A percentile compares a stretch with the other conserved stretches of the same genome.
phyloP scores from a whole-genome alignment of 2,329 filamentous ascomycete species.

The Ophiocordyceps robertsii region DNA sequence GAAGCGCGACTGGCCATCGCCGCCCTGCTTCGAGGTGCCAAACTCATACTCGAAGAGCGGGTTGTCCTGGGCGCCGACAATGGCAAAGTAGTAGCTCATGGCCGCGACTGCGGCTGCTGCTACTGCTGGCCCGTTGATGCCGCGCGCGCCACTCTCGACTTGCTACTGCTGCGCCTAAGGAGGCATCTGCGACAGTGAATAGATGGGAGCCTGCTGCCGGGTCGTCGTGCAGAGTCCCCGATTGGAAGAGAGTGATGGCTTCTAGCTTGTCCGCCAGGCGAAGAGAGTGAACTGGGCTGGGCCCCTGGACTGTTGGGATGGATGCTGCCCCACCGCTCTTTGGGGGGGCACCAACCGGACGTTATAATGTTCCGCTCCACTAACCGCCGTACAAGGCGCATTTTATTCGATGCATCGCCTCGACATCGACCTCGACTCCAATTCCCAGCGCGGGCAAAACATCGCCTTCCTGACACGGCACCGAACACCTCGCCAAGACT shows the following conservation, averaged over 20 bases:
- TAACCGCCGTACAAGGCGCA: neutral
- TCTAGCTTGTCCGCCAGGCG: too few relatives aligned
- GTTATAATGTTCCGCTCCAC: constrained; percentile 16
- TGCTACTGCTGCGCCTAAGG: neutral
- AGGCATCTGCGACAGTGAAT: neutral
- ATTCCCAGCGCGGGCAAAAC: neutral
- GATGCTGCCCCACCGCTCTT: neutral
- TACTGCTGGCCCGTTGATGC: neutral
- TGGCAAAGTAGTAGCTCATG: constrained; percentile 99
- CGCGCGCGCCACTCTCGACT: neutral
- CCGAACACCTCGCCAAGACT: neutral
- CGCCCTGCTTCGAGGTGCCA: constrained; percentile 88
- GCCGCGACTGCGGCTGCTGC: constrained; percentile 1
- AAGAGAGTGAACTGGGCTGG: too few relatives aligned
- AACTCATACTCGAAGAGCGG: constrained; percentile 96
- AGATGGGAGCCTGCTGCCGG: too few relatives aligned
- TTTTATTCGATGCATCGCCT: neutral
- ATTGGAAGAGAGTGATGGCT: too few relatives aligned
- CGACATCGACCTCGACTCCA: neutral
- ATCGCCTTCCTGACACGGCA: neutral
- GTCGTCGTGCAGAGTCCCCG: too few relatives aligned
- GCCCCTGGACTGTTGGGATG: too few relatives aligned
- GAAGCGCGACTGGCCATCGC: constrained; percentile 84
- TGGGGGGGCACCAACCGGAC: constrained; percentile 4
- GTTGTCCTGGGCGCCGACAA: constrained; percentile 89